Evolutionary conservation across 768 basidiomycete genomes (phyloP).

Genomic region (Podaxis mareebaensis): DNA sequence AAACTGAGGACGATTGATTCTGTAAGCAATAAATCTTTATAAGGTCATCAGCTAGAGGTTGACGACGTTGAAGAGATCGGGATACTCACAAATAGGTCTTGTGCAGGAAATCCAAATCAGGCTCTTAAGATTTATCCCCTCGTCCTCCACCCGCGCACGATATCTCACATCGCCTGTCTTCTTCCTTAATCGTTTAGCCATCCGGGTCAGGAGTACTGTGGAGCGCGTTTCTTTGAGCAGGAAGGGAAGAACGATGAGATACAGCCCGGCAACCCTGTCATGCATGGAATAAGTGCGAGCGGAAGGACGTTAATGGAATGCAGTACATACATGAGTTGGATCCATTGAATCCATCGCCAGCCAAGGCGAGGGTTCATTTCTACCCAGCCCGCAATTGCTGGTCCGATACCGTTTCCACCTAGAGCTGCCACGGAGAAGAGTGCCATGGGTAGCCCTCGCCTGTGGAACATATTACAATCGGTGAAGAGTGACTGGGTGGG

Average conservation of each 20-base stretch:
- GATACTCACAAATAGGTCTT: slow-evolving; percentile 66
- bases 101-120: slow-evolving; percentile 73
- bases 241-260: slow-evolving; percentile 49
- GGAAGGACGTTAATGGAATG: background rate
- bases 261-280: slow-evolving; percentile 50
- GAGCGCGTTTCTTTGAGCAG: slow-evolving; percentile 71
- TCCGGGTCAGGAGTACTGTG: slow-evolving; percentile 64
- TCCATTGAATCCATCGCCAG: slow-evolving; percentile 36
- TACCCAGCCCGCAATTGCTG: slow-evolving; percentile 30
- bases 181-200: slow-evolving; percentile 65
- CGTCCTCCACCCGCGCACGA: slow-evolving; percentile 61
- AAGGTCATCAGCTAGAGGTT: background rate
- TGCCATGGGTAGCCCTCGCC: slow-evolving; percentile 79
- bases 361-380: slow-evolving; percentile 27
- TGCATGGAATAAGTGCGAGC: no score
- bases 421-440: slow-evolving; percentile 60
- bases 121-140: slow-evolving; percentile 40
- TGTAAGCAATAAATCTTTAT: slow-evolving; percentile 60
- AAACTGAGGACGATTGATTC: slow-evolving; percentile 78
- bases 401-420: slow-evolving; percentile 25
- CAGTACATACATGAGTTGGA: slow-evolving; percentile 27
- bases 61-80: background rate
- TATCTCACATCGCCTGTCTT: slow-evolving; percentile 65
- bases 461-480: slow-evolving; percentile 24
- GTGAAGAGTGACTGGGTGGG: background rate